phyloP scores from a whole-genome alignment of 768 basidiomycete species.

The Kwoniella sp. region DNA sequence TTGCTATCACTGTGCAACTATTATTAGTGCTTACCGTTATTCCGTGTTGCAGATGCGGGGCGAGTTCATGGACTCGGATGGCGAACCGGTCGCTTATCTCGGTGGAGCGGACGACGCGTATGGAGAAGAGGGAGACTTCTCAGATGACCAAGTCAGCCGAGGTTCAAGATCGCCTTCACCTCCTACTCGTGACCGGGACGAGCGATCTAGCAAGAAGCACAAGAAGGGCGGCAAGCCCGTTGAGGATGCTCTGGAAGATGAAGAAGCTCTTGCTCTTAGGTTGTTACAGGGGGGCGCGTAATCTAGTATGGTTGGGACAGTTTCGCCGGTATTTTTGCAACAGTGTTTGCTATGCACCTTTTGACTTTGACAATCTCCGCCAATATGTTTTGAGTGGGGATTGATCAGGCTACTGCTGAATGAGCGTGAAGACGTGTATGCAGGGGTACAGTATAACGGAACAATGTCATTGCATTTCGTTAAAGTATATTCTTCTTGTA shows the following conservation, averaged over 20 bases:
- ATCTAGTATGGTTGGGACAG: not conserved
- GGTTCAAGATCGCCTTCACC: constrained; percentile 58
- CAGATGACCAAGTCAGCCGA: constrained; percentile 60
- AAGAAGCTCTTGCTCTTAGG: constrained; percentile 68
- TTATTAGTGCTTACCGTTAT: not conserved
- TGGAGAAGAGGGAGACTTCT: constrained; percentile 63
- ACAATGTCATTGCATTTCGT: not conserved
- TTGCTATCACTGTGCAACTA: not conserved
- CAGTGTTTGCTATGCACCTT: too few species aligned
- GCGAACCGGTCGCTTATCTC: constrained; percentile 54
- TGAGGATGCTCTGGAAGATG: constrained; percentile 61
- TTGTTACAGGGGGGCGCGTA: constrained; percentile 53
- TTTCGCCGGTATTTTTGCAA: not conserved
- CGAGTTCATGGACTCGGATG: constrained; percentile 33
- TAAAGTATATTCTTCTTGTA: not conserved
- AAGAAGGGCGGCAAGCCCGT: constrained; percentile 33
- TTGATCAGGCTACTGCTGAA: too few species aligned
- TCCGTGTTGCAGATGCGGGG: constrained; percentile 6
- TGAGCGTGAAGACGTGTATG: too few species aligned
- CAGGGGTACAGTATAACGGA: too few species aligned
- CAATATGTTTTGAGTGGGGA: too few species aligned
- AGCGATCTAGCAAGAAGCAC: constrained; percentile 54
- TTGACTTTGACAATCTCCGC: too few species aligned
- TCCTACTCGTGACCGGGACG: not conserved
- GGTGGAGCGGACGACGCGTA: constrained; percentile 36